Evolutionary conservation across 2,329 filamentous ascomycete genomes (phyloP).

Genomic region (Zasmidium citrigriseum): DNA sequence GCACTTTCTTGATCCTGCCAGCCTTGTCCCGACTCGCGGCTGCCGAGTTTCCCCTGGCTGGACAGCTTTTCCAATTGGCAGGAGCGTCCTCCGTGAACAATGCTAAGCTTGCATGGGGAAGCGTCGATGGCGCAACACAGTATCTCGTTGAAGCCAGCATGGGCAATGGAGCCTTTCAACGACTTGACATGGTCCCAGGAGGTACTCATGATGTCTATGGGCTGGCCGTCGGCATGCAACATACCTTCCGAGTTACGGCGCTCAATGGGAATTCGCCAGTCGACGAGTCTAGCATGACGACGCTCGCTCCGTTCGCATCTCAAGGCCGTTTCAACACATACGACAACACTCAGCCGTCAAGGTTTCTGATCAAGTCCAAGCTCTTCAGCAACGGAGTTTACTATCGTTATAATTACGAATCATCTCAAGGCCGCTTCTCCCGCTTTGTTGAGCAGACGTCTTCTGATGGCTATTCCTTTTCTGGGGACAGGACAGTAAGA

Average conservation of each 20-base stretch:
- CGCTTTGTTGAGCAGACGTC: constrained; percentile 24
- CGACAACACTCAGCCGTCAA: constrained; percentile 18
- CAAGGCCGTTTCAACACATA: constrained; percentile 18
- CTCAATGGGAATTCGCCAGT: constrained; percentile 12
- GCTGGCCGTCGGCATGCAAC: constrained; percentile 5
- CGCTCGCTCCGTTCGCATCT: constrained; percentile 10
- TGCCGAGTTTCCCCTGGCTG: constrained; percentile 20
- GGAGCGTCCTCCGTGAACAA: constrained; percentile 18
- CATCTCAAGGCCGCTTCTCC: constrained; percentile 13
- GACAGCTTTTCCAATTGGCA: constrained; percentile 21
- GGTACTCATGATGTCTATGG: constrained; percentile 18
- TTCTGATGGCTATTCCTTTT: constrained; percentile 22
- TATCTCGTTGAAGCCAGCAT: constrained; percentile 17
- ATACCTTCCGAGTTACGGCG: constrained; percentile 16
- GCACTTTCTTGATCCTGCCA: constrained; percentile 2
- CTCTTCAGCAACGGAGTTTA: constrained; percentile 19
- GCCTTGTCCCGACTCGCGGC: background rate
- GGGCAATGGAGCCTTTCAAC: constrained; percentile 10
- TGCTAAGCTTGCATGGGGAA: constrained; percentile 20
- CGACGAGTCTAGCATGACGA: constrained; percentile 10
- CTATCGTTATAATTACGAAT: constrained; percentile 25
- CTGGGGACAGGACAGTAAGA: constrained; percentile 20
- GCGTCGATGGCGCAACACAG: constrained; percentile 10
- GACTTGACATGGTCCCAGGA: constrained; percentile 13
- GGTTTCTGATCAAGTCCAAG: constrained; percentile 13